These are phyloP conservation scores for Colletotrichum ledebouriae DNA, from an alignment of 2,329 filamentous ascomycete species.

Conservation along the genomic window DNA sequence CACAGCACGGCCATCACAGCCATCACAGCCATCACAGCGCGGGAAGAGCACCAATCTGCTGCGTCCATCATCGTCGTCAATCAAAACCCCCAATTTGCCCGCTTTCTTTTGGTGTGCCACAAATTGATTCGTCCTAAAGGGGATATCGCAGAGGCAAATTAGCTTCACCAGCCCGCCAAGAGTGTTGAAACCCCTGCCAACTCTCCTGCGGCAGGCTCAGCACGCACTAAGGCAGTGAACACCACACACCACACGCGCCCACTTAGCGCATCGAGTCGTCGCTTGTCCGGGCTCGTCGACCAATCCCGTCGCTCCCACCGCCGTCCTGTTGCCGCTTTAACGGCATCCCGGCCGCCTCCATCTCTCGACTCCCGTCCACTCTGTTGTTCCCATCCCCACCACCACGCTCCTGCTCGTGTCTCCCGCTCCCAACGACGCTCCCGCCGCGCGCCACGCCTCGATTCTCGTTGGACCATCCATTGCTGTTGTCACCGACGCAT, in stretches of 20 bases:
- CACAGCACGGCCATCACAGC: constrained; percentile 9
- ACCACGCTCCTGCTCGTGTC: constrained; percentile 36
- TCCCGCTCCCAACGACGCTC: constrained; percentile 33
- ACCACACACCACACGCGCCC: constrained; percentile 50
- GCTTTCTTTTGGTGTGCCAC: constrained; percentile 37
- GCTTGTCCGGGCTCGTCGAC: constrained; percentile 45
- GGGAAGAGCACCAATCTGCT: constrained; percentile 23
- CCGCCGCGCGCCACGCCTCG: constrained; percentile 41
- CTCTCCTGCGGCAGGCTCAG: constrained; percentile 47
- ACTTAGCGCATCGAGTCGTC: constrained; percentile 47
- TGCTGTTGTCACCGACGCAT: constrained; percentile 37
- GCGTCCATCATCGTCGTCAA: constrained; percentile 1
- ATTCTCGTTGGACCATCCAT: constrained; percentile 40
- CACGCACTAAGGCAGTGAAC: constrained; percentile 47
- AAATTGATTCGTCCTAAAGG: constrained; percentile 24
- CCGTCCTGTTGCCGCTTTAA: constrained; percentile 45
- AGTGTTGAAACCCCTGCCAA: constrained; percentile 5
- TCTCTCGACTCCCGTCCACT: constrained; percentile 33
- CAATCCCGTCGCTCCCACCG: constrained; percentile 33
- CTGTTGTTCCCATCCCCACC: constrained; percentile 30
- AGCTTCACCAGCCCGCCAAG: constrained; percentile 18
- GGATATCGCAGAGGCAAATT: constrained; percentile 37
- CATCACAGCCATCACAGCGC: constrained; percentile 24
- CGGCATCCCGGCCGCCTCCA: constrained; percentile 17
- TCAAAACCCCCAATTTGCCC: constrained; percentile 36